Percentiles rank a stretch among this genome's conserved stretches.
phyloP scores from a whole-genome alignment of 192 early-diverging fungal species.

The Coemansia sp. region DNA sequence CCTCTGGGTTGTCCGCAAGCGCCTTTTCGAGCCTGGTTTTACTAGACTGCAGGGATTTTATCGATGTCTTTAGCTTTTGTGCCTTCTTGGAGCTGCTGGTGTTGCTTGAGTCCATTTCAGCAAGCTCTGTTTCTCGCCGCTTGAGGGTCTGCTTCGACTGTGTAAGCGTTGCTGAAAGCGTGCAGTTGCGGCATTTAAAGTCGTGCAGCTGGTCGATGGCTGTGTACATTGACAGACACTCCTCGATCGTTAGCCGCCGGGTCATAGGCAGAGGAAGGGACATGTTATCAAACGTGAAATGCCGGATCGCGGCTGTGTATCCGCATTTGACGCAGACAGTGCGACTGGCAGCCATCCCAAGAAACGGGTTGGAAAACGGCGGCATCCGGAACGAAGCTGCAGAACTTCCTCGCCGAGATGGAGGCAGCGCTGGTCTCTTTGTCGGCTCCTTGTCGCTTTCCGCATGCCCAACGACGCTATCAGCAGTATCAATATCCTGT shows the following conservation, averaged over 20 bases:
- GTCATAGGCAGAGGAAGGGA: slow-evolving; percentile 63
- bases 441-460: not conserved
- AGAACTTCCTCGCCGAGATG: slow-evolving; percentile 12
- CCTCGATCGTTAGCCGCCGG: slow-evolving; percentile 56
- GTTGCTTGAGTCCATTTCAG: not conserved
- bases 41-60: slow-evolving; percentile 16
- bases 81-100: slow-evolving; percentile 20
- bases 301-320: slow-evolving; percentile 72
- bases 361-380: slow-evolving; percentile 41
- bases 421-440: not conserved
- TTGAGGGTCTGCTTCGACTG: slow-evolving; percentile 13
- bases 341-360: slow-evolving; percentile 65
- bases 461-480: not conserved
- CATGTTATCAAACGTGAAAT: slow-evolving; percentile 71
- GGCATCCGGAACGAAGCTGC: slow-evolving; percentile 18
- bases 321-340: slow-evolving; percentile 70
- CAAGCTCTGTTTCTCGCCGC: slow-evolving; percentile 8
- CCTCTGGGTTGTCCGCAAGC: slow-evolving; percentile 36
- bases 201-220: slow-evolving; percentile 66
- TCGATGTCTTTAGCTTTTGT: slow-evolving; percentile 4
- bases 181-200: slow-evolving; percentile 67
- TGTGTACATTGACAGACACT: slow-evolving; percentile 64
- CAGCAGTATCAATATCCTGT: not conserved
- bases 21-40: slow-evolving; percentile 22
- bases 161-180: slow-evolving; percentile 53